A percentile compares a stretch with the other conserved stretches of the same genome.
phyloP scores from a whole-genome alignment of 148 eudicot genomes.

The Spergularia bocconei region DNA sequence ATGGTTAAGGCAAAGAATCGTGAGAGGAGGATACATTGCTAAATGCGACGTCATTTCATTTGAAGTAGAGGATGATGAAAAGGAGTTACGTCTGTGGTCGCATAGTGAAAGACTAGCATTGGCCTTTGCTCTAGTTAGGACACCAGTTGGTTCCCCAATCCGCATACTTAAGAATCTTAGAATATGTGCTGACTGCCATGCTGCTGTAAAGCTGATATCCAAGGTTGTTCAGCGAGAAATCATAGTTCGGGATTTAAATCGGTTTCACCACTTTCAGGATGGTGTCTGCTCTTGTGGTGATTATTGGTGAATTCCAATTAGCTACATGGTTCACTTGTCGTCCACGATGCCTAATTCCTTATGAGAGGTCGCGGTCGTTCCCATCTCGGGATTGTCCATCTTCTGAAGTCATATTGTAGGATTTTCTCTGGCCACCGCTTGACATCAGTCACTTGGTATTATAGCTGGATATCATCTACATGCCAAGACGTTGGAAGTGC shows the following conservation, averaged over 20 bases:
- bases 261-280: constrained; percentile 79
- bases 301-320: constrained; percentile 58
- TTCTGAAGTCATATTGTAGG: background rate
- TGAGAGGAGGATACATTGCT: constrained; percentile 56
- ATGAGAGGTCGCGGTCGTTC: background rate
- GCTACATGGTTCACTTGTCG: background rate
- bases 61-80: constrained; percentile 80
- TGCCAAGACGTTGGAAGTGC: background rate
- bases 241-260: constrained; percentile 76
- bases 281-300: constrained; percentile 84
- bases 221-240: constrained; percentile 68
- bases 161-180: constrained; percentile 87
- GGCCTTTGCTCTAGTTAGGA: constrained; percentile 66
- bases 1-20: constrained; percentile 61
- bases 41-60: constrained; percentile 52
- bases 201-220: constrained; percentile 60
- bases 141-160: constrained; percentile 56
- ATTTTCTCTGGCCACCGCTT: background rate
- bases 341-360: background rate
- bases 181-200: constrained; percentile 80
- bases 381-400: background rate
- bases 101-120: constrained; percentile 92
- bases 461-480: background rate
- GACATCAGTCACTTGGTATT: background rate
- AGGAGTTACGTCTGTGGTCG: constrained; percentile 69